Base-by-base conservation (phyloP, 139 green algal species). In the Chlorella sorokiniana region DNA sequence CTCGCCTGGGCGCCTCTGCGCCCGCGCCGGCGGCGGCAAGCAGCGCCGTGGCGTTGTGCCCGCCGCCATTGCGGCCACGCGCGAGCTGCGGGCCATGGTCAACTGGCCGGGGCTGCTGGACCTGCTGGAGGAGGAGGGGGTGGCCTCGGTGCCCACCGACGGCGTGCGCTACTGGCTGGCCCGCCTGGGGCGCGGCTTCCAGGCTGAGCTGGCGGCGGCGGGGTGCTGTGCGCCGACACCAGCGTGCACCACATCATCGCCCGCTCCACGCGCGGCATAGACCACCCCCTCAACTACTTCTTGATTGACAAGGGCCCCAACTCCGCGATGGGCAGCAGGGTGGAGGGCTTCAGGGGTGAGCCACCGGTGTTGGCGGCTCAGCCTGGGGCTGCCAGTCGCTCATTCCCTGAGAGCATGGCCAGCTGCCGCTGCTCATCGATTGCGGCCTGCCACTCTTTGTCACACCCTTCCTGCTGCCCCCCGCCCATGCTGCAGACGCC, bases 271-370 rank as follows among this genome's bases (percentile, higher is more conserved):
- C 54, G 74, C 10, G 74, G 74, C 56, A 70, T 81, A 27, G 74
- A 81, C 56, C 74, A 81, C 74, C 74, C 74, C 18, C 74, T 81
- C 29, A 81, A 81, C 74, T 81, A 81, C 38, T 81, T 81, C 42
- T 4, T 81, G 33, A 54, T 81, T 25, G 74, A 81, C 74, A 61
- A 40, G 11, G 74, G 74, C 22, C 56, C 56, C 56, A 81, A 81
- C 56, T 71, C 56, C 0, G 74, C 56, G 29, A 81, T 81, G 74
- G 74, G 74, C 48, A 78, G 51, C 71, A 61, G 33, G 20, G 48
- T 78, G 51, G 71, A 78, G 71, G 71, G 71, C 11, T 78, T 77
- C 69, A 63, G 44, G 31, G 69, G 69, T 77, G 44, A 2, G 48
- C 48, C 18, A 22, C 56, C 56, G 56, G 23, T n/a, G 56, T 29